Conservation (phyloP, 2,329 filamentous ascomycete species). For the Dactylellina parvicollis region DNA sequence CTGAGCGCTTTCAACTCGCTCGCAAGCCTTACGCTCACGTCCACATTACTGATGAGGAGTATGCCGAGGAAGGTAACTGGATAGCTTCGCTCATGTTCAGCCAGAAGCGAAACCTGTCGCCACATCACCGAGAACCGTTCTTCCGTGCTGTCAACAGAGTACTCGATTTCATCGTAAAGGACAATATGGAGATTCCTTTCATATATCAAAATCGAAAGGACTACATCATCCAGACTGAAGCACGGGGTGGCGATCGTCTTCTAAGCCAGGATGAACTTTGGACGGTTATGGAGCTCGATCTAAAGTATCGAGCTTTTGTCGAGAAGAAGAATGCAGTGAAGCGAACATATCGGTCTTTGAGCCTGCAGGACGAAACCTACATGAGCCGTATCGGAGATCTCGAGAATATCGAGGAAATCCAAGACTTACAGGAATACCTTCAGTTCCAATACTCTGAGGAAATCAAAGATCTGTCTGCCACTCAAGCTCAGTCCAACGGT, state of each 20-base stretch:
- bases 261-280: conserved; percentile 92
- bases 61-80: conserved; percentile 84
- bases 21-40: conserved; percentile 87
- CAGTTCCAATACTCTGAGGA: conserved; percentile 91
- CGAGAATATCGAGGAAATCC: conserved; percentile 89
- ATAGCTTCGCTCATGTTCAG: conserved; percentile 89
- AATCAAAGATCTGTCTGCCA: conserved; percentile 79
- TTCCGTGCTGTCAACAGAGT: conserved; percentile 89
- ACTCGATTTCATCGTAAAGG: conserved; percentile 91
- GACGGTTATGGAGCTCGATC: conserved; percentile 92
- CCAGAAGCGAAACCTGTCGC: conserved; percentile 74
- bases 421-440: conserved; percentile 94
- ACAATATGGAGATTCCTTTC: conserved; percentile 95
- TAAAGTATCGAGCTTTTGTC: conserved; percentile 91
- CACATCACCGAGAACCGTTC: conserved; percentile 81
- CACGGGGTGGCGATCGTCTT: conserved; percentile 76
- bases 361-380: conserved; percentile 75
- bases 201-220: conserved; percentile 98
- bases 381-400: conserved; percentile 83
- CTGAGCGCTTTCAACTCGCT: conserved; percentile 92
- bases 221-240: conserved; percentile 85
- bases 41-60: conserved; percentile 81
- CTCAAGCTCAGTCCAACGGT: conserved; percentile 62
- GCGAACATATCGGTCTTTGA: conserved; percentile 79
- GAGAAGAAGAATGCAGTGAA: conserved; percentile 90